Conservation (phyloP, 139 green algal genomes). For the Zygnema circumcarinatum region DNA sequence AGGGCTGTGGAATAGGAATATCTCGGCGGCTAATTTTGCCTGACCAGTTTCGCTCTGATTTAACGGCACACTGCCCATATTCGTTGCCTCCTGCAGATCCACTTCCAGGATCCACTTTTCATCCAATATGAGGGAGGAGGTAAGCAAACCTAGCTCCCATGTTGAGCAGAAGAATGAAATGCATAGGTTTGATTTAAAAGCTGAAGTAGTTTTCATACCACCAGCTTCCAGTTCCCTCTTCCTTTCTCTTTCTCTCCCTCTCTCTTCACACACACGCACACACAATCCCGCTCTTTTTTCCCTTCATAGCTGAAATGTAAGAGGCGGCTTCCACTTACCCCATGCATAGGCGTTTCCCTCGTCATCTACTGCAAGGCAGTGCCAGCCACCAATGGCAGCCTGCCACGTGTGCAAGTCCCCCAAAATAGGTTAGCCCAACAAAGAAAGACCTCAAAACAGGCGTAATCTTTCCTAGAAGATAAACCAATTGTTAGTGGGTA, state of each 20-base stretch:
- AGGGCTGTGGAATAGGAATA: constrained; percentile 68
- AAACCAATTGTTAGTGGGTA: not conserved
- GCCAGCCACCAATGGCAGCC: constrained; percentile 90
- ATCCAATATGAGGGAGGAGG: constrained; percentile 71
- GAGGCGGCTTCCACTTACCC: too few relatives aligned
- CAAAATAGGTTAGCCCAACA: not conserved
- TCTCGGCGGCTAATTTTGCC: constrained; percentile 60
- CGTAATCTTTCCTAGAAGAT: not conserved
- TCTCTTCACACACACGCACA: not conserved
- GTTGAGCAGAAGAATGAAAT: constrained; percentile 51
- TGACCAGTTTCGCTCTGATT: constrained; percentile 31
- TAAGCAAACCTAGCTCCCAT: constrained; percentile 90
- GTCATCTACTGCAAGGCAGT: constrained; percentile 66
- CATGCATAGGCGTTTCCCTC: constrained; percentile 29
- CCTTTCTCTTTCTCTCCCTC: not conserved
- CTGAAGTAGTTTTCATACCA: not conserved
- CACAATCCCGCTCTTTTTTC: not conserved
- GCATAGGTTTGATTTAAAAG: not conserved
- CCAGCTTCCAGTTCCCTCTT: not conserved
- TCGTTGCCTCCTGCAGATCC: constrained; percentile 88
- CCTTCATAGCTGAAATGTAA: not conserved
- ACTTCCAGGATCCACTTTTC: constrained; percentile 25
- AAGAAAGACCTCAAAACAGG: constrained; percentile 8
- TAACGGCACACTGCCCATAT: constrained; percentile 82
- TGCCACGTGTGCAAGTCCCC: constrained; percentile 62